Evolutionary conservation across 1,284 basidiomycete species (phyloP).

Genomic region (Peniophora sp.): DNA sequence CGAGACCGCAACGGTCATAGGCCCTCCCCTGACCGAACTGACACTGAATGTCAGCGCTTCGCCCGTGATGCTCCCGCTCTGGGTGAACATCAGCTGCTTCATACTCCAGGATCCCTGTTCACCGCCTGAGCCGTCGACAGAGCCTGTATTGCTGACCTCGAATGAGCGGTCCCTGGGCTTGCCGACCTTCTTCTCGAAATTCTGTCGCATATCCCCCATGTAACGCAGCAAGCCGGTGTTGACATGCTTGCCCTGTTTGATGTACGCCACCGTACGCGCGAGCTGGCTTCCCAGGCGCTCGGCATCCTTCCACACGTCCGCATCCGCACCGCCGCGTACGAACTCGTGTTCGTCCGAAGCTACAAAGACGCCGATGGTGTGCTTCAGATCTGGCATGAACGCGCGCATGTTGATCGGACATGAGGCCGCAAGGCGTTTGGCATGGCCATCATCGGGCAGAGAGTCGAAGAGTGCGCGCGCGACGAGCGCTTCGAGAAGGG

Average conservation of each 20-base stretch:
- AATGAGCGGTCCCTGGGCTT: slow-evolving; percentile 3
- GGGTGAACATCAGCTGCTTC: slow-evolving; percentile 5
- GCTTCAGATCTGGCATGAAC: slow-evolving; percentile 3
- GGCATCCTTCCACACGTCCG: slow-evolving; percentile 4
- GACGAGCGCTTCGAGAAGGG: slow-evolving; percentile 1
- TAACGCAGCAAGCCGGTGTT: slow-evolving; percentile 6
- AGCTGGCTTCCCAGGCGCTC: slow-evolving; percentile 1
- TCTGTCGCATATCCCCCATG: slow-evolving; percentile 1
- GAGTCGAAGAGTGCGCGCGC: slow-evolving; percentile 3
- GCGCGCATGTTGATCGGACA: slow-evolving; percentile 3
- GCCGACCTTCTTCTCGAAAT: slow-evolving; percentile 1
- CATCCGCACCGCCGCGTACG: not conserved
- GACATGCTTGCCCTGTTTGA: not conserved
- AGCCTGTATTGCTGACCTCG: slow-evolving; percentile 6
- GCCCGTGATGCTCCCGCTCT: slow-evolving; percentile 4
- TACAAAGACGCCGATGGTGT: slow-evolving; percentile 2
- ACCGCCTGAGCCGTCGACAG: not conserved
- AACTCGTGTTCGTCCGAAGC: slow-evolving; percentile 2
- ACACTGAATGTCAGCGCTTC: slow-evolving; percentile 5
- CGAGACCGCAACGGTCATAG: slow-evolving; percentile 4
- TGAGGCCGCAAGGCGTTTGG: slow-evolving; percentile 1
- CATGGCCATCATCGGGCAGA: slow-evolving; percentile 2
- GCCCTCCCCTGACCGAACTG: slow-evolving; percentile 5
- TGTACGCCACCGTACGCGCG: not conserved
- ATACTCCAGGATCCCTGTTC: slow-evolving; percentile 4